Percentiles rank a stretch among this genome's conserved stretches.
These are phyloP conservation scores for Sporisorium iseilematis-ciliati DNA, from an alignment of 1,284 basidiomycete species.

Conservation along the genomic window DNA sequence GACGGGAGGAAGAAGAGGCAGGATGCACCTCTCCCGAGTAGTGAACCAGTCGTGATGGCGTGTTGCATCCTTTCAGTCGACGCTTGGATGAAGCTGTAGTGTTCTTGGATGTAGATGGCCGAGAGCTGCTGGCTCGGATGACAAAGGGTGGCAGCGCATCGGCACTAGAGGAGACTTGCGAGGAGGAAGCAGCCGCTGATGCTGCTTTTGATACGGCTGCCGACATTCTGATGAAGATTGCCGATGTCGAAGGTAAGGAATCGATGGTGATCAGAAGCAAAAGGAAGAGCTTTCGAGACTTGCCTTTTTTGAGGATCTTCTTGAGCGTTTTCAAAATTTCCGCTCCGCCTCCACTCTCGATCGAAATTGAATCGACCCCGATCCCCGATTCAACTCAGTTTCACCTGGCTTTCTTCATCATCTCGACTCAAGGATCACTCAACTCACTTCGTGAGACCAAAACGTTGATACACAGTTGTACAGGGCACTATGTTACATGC, in stretches of 20 bases:
- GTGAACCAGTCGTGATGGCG: conserved; percentile 33
- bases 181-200: not conserved
- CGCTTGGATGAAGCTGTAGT: conserved; percentile 12
- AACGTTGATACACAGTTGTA: not conserved
- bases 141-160: conserved; percentile 33
- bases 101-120: conserved; percentile 18
- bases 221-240: not conserved
- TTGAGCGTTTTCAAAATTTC: conserved; percentile 14
- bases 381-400: not conserved
- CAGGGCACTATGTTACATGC: not conserved
- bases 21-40: conserved; percentile 43
- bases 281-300: not conserved
- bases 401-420: not conserved
- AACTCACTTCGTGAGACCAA: not conserved
- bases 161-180: not conserved
- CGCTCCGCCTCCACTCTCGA: conserved; percentile 11
- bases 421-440: not conserved
- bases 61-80: conserved; percentile 40
- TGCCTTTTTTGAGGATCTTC: conserved; percentile 2
- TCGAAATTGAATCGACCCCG: not conserved
- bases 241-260: not conserved
- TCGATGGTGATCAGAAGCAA: not conserved
- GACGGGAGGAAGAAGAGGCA: conserved; percentile 32
- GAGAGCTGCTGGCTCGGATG: conserved; percentile 30
- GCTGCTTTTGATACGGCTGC: conserved; percentile 2